Evolutionary conservation across 106 monocot species (phyloP).

Genomic region (Platanthera guangdongensis): DNA sequence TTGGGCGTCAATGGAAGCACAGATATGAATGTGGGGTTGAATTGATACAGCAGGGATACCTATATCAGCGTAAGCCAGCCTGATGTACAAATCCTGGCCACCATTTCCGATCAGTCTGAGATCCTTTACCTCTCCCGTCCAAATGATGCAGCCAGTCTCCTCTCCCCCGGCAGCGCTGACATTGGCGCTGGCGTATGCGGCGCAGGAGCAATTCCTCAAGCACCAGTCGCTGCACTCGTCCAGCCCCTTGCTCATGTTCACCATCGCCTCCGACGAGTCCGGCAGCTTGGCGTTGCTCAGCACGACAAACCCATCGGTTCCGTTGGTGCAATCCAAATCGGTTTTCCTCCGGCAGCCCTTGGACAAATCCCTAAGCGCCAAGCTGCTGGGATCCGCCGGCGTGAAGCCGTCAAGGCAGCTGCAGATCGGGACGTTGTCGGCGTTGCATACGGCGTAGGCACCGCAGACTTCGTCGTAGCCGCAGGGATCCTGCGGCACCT

Average conservation of each 20-base stretch:
- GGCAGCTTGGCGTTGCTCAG: slow-evolving; percentile 24
- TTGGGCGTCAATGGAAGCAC: too few relatives aligned
- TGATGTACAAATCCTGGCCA: slow-evolving; percentile 33
- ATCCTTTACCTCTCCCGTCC: slow-evolving; percentile 19
- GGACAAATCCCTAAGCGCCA: slow-evolving; percentile 9
- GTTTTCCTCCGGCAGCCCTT: slow-evolving; percentile 25
- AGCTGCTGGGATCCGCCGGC: slow-evolving; percentile 12
- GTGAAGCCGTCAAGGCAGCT: slow-evolving; percentile 15
- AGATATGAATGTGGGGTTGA: too few relatives aligned
- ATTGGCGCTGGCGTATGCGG: slow-evolving; percentile 25
- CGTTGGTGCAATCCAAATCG: slow-evolving; percentile 27
- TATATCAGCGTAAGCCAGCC: slow-evolving; percentile 17
- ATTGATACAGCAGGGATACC: neutral
- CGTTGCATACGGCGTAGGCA: slow-evolving; percentile 16
- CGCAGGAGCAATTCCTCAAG: slow-evolving; percentile 31
- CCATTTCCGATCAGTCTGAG: slow-evolving; percentile 10
- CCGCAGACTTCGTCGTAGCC: slow-evolving; percentile 14
- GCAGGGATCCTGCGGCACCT: slow-evolving; percentile 12
- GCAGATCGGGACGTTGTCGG: slow-evolving; percentile 12
- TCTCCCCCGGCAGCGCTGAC: neutral
- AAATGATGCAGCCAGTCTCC: slow-evolving; percentile 29
- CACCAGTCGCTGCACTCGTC: slow-evolving; percentile 34
- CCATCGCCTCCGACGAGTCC: slow-evolving; percentile 27
- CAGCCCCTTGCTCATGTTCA: slow-evolving; percentile 24
- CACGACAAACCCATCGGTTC: slow-evolving; percentile 28